A percentile compares a stretch with the other conserved stretches of the same genome.
Conservation (phyloP, 2,329 filamentous ascomycete genomes). For the Diaporthe citriasiana region DNA sequence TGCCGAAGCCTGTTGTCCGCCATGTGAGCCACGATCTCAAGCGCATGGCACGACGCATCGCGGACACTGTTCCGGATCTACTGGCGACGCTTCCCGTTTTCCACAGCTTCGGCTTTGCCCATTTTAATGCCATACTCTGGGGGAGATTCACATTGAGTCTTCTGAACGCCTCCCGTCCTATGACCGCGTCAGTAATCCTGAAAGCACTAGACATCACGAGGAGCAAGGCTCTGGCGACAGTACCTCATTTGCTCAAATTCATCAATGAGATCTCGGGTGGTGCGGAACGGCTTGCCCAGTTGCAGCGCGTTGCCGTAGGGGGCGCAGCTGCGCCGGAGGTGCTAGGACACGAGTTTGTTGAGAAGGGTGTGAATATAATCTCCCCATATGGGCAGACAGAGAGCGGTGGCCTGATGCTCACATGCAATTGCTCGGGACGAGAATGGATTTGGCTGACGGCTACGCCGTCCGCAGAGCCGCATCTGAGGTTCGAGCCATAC, state of each 20-base stretch:
- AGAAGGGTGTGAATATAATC: background rate
- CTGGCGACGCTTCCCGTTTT: conserved; percentile 15
- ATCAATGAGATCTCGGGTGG: conserved; percentile 18
- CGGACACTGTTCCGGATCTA: background rate
- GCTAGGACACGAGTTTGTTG: conserved; percentile 1
- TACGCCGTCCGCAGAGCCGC: background rate
- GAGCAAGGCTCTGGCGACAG: conserved; percentile 5
- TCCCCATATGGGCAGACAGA: conserved; percentile 31
- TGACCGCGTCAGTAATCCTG: conserved; percentile 13
- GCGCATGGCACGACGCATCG: background rate
- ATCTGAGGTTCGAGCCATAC: conserved; percentile 25
- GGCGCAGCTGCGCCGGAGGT: conserved; percentile 28
- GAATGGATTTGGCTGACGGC: conserved; percentile 27
- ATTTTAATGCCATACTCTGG: background rate
- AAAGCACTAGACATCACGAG: conserved; percentile 24
- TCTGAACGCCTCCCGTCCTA: conserved; percentile 18
- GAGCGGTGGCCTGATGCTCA: background rate
- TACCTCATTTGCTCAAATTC: conserved; percentile 27
- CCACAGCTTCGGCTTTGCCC: conserved; percentile 1
- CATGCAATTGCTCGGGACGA: background rate
- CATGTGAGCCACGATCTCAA: background rate
- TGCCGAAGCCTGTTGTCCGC: conserved; percentile 22
- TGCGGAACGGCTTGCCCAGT: conserved; percentile 7
- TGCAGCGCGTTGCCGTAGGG: background rate
- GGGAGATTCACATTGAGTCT: background rate